Evolutionary conservation across 495 filamentous ascomycete species (phyloP).

Genomic region (Penicillium subrubescens): DNA sequence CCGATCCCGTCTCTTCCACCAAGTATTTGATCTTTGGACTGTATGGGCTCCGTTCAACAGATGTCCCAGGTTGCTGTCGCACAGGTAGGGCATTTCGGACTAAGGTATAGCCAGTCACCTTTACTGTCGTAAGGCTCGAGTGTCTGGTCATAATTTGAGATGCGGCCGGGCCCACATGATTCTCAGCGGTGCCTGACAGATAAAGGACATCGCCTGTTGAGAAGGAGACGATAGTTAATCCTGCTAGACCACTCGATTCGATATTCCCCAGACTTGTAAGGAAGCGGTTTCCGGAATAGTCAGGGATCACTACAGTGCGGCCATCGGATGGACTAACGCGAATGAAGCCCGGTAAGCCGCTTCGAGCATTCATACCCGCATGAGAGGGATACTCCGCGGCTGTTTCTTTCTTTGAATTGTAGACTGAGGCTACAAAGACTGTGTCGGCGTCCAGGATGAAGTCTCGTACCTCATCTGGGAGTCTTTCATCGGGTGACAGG

Average conservation of each 20-base stretch:
- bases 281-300: constrained; percentile 24
- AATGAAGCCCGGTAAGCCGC: constrained; percentile 21
- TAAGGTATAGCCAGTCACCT: constrained; percentile 20
- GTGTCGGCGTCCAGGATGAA: constrained; percentile 21
- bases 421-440: constrained; percentile 15
- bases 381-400: constrained; percentile 9
- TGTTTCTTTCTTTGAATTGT: neutral
- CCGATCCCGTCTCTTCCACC: constrained; percentile 10
- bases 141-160: constrained; percentile 20
- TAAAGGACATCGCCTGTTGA: constrained; percentile 22
- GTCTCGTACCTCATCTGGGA: constrained; percentile 20
- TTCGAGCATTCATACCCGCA: constrained; percentile 24
- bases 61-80: constrained; percentile 15
- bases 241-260: constrained; percentile 16
- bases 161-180: constrained; percentile 13
- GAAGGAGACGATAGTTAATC: constrained; percentile 22
- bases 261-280: constrained; percentile 24
- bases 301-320: constrained; percentile 21
- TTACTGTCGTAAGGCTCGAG: constrained; percentile 12
- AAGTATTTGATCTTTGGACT: constrained; percentile 24
- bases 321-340: constrained; percentile 22
- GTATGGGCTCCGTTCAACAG: constrained; percentile 22
- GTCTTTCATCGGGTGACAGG: neutral
- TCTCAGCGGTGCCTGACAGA: constrained; percentile 19
- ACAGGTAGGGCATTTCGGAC: constrained; percentile 19